Evolutionary conservation across 2,329 filamentous ascomycete genomes (phyloP), one percentile per base, ranked within the genome.

Genomic region (Cercospora sojina): DNA sequence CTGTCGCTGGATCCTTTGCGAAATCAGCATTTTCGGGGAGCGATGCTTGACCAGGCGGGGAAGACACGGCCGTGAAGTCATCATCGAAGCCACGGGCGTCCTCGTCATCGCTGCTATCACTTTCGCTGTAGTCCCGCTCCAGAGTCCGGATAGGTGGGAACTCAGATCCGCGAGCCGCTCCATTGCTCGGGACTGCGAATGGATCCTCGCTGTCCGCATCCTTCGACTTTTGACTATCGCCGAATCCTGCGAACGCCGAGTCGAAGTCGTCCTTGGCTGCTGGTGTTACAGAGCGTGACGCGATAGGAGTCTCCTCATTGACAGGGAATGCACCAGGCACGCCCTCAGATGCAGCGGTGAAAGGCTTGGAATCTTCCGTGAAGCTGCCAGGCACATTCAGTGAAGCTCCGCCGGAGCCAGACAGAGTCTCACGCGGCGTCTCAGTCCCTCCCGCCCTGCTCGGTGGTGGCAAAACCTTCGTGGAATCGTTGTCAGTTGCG

Each of bases 91-190:
- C 92, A 73, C 80, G 81, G 7, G 67, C 65, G 16, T 60, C 66
- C 49, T 91, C 92, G 58, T 87, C 86, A 23, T 80, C 80, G 63
- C 78, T 79, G 67, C 96, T 92, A 29, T 62, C 62, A 29, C 91
- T 93, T 23, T 96, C 90, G 29, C 93, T 93, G n/a, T 96, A 90
- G 25, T 94, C 91, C 31, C 88, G 85, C 68, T 91, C 90, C 65
- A 97, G 81, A 76, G 94, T 92, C n/a, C 90, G 89, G 67, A 98
- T 97, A 0, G 94, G 95, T 32, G 95, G 95, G 76, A 98, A 98
- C 76, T 98, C 95, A 41, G 72, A 72, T 27, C 75, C 67, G 72
- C 72, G 72, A 32, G 77, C 77, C 74, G 69, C 76, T 29, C 64
- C 63, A 38, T 67, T 53, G 6, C 64, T 59, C 59, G 72, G 23